Evolutionary conservation across 179 eudicot species (phyloP).

Genomic region (Silene vulgaris): DNA sequence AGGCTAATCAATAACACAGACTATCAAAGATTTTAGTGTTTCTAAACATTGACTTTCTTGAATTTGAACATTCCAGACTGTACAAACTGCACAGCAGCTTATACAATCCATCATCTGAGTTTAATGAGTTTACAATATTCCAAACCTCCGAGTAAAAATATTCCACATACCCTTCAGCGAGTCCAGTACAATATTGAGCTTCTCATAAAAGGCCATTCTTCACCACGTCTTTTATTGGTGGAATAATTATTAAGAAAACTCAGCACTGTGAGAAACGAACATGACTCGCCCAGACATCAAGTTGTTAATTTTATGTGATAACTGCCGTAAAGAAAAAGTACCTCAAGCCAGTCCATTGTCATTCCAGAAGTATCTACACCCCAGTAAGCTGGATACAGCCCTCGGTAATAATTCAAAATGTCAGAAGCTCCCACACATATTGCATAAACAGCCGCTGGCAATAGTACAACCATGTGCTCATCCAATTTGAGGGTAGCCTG

Average conservation of each 20-base stretch:
- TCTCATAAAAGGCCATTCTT: background rate
- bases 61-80: constrained; percentile 8
- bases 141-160: constrained; percentile 5
- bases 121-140: constrained; percentile 8
- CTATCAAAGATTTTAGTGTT: background rate
- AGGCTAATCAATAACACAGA: background rate
- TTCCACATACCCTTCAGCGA: background rate
- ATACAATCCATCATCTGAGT: background rate
- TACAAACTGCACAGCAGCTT: constrained; percentile 11
- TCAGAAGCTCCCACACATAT: constrained; percentile 64
- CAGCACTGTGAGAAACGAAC: background rate
- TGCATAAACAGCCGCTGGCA: constrained; percentile 78
- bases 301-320: background rate
- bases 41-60: constrained; percentile 1
- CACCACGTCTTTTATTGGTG: background rate
- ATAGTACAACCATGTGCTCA: constrained; percentile 45
- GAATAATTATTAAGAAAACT: background rate
- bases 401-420: constrained; percentile 32
- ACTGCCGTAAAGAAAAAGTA: constrained; percentile 12
- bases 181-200: background rate
- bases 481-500: constrained; percentile 57
- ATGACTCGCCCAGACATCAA: background rate
- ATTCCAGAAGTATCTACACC: constrained; percentile 35
- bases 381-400: constrained; percentile 27
- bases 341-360: constrained; percentile 40